Base-by-base conservation (phyloP, 2,329 filamentous ascomycete species). In the Conoideocrella luteorostrata region DNA sequence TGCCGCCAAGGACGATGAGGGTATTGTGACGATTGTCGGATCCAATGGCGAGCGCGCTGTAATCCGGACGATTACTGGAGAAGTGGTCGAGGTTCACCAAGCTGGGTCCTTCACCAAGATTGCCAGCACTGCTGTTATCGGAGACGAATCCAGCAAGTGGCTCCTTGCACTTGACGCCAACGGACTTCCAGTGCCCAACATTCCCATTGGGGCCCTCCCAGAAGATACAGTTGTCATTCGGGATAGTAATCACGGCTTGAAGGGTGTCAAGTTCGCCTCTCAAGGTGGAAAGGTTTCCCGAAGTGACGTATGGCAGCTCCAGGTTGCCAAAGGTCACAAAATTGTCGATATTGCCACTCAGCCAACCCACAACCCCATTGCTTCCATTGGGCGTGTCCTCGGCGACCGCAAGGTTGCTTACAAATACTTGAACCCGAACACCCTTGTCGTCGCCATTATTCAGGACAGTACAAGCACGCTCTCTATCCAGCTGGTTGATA, bases 401-500 rank as follows among this genome's bases (percentile, higher is more conserved):
- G 90, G 89, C 21, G 86, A 98, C 57, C 80, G 93, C 34, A 83
- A 82, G n/a, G 93, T 98, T 38, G 78, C 91, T 50, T 98, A 98
- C 78, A 98, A 98, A 68, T 97, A 97, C 61, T 70, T 98, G 32
- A 95, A 94, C 67, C 81, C 87, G 1, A 96, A 95, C 64, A 77
- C 88, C 6, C 72, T 89, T 3, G 75, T 97, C 1, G 72, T 95
- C 36, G 86, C 86, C 2, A 74, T 86, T 1, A 67, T 82, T 3
- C 74, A 84, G 26, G 75, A 83, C 18, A 67, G 70, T 10, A 57
- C 72, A 3, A 74, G 70, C 4, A 74, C 74, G 1, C 78, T 88
- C 7, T 82, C 80, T 0, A 73, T 94, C 50, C 89, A 91, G 56
- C 72, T 97, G 10, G 63, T 98, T 12, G 90, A 98, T 59, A 86